Evolutionary conservation across 1,284 basidiomycete genomes (phyloP).

Genomic region (Marasmius sp.): DNA sequence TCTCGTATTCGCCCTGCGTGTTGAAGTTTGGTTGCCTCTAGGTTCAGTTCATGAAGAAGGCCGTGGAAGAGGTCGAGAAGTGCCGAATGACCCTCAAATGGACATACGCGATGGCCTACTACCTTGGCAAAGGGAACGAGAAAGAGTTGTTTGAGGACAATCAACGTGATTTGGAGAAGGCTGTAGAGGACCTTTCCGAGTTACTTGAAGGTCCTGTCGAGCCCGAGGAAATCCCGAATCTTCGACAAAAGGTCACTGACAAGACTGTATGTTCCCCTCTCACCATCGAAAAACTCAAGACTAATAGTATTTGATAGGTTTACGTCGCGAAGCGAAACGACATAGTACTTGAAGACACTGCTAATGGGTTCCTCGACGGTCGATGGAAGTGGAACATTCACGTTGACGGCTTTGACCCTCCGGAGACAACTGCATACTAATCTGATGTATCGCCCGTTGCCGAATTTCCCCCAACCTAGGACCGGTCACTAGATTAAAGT

Average conservation of each 20-base stretch:
- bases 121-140: slow-evolving; percentile 84
- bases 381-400: slow-evolving; percentile 75
- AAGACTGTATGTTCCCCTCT: slow-evolving; percentile 66
- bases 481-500: neutral
- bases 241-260: slow-evolving; percentile 93
- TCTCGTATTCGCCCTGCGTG: neutral
- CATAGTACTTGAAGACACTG: slow-evolving; percentile 93
- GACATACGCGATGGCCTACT: slow-evolving; percentile 99
- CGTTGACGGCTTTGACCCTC: slow-evolving; percentile 63
- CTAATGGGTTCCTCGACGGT: slow-evolving; percentile 86
- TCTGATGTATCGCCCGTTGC: neutral
- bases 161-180: slow-evolving; percentile 91
- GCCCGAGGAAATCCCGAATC: slow-evolving; percentile 74
- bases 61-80: slow-evolving; percentile 87
- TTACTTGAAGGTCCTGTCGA: slow-evolving; percentile 91
- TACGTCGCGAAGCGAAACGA: slow-evolving; percentile 96
- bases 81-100: slow-evolving; percentile 97
- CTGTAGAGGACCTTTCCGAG: slow-evolving; percentile 94
- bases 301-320: slow-evolving; percentile 46
- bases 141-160: slow-evolving; percentile 98
- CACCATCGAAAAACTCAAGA: slow-evolving; percentile 3
- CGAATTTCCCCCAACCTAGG: neutral
- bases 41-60: slow-evolving; percentile 96
- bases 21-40: neutral
- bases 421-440: slow-evolving; percentile 17